phyloP scores from a whole-genome alignment of 2,329 filamentous ascomycete genomes.

The Aspergillus sojae region DNA sequence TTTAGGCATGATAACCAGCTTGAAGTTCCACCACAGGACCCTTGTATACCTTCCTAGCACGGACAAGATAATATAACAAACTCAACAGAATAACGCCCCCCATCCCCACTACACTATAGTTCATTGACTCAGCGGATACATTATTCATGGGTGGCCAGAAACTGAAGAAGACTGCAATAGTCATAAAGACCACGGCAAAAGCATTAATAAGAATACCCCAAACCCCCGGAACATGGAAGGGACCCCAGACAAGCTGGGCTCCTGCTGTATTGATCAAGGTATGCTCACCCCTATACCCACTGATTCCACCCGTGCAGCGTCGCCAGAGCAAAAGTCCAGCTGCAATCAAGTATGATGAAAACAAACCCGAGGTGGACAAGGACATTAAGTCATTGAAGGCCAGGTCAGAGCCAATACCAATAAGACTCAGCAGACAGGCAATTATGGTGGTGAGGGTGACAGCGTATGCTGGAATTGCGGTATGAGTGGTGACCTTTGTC shows the following conservation, averaged over 20 bases:
- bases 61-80: background rate
- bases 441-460: slow-evolving; percentile 30
- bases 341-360: slow-evolving; percentile 32
- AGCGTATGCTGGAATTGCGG: slow-evolving; percentile 27
- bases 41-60: background rate
- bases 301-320: slow-evolving; percentile 27
- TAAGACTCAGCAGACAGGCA: slow-evolving; percentile 34
- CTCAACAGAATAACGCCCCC: background rate
- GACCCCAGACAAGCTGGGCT: slow-evolving; percentile 34
- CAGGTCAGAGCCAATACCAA: slow-evolving; percentile 36
- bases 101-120: background rate
- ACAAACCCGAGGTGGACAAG: slow-evolving; percentile 37
- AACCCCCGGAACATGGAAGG: slow-evolving; percentile 28
- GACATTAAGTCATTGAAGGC: slow-evolving; percentile 38
- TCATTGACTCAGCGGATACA: background rate
- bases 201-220: slow-evolving; percentile 48
- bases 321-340: slow-evolving; percentile 31
- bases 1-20: background rate
- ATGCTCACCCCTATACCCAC: slow-evolving; percentile 12
- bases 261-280: slow-evolving; percentile 28
- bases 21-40: background rate
- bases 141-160: slow-evolving; percentile 47
- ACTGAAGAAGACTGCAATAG: slow-evolving; percentile 51
- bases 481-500: slow-evolving; percentile 25
- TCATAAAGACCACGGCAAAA: slow-evolving; percentile 50